Conservation (phyloP, 2,329 filamentous ascomycete genomes). For the Geoglossum cookeanum region DNA sequence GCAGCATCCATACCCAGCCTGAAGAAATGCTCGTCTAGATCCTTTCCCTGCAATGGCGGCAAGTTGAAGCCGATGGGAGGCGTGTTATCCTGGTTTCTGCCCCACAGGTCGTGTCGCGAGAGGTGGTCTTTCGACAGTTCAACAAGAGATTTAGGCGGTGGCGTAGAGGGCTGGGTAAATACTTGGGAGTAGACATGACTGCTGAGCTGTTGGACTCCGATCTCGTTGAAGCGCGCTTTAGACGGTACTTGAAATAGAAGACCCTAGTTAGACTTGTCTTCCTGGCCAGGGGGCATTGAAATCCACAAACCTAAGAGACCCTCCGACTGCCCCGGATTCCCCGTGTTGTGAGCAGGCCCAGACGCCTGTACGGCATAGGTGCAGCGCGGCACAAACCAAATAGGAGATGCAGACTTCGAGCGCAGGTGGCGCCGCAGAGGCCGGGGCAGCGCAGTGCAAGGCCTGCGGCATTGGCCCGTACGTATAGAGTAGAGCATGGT, state of each 20-base stretch:
- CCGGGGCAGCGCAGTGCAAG: not conserved
- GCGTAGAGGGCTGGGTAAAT: constrained; percentile 36
- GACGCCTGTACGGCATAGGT: not conserved
- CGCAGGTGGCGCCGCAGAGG: not conserved
- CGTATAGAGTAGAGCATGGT: not conserved
- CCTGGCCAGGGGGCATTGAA: not conserved
- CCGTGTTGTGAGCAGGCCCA: not conserved
- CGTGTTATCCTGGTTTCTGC: constrained; percentile 65
- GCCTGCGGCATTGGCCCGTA: not conserved
- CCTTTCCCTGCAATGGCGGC: constrained; percentile 56
- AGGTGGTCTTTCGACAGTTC: constrained; percentile 68
- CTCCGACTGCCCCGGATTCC: not conserved
- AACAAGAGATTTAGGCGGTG: constrained; percentile 53
- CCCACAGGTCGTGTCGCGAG: constrained; percentile 64
- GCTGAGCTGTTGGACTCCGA: constrained; percentile 88
- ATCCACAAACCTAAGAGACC: not conserved
- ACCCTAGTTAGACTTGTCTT: not conserved
- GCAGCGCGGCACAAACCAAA: not conserved
- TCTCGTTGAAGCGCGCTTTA: constrained; percentile 65
- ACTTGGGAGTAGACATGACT: constrained; percentile 64
- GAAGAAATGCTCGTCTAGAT: constrained; percentile 86
- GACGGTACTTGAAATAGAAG: constrained; percentile 15
- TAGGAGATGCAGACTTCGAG: not conserved
- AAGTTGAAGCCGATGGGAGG: constrained; percentile 70
- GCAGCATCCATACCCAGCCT: constrained; percentile 71